Percentiles rank a stretch among this genome's conserved stretches.
Evolutionary conservation across 2,329 filamentous ascomycete genomes (phyloP).

Genomic region (Colletotrichum tamarilloi): DNA sequence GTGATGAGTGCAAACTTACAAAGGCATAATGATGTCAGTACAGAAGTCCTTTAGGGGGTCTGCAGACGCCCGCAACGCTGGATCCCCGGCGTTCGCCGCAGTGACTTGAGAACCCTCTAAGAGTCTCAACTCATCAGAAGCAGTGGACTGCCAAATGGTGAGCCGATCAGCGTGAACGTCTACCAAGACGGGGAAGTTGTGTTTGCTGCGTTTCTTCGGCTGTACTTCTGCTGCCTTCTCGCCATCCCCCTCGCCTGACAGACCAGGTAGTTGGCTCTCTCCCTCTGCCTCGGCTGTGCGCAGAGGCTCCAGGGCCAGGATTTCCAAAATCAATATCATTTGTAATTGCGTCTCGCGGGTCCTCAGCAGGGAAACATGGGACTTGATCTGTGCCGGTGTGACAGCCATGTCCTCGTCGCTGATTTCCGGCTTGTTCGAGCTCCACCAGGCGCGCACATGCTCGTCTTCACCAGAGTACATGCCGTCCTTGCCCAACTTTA

Average conservation of each 20-base stretch:
- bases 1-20: constrained; percentile 60
- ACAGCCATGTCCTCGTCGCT: constrained; percentile 57
- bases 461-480: constrained; percentile 75
- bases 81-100: constrained; percentile 47
- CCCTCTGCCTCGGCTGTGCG: constrained; percentile 52
- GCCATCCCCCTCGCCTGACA: constrained; percentile 51
- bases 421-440: constrained; percentile 61
- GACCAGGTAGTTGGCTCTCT: constrained; percentile 59
- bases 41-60: constrained; percentile 83
- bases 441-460: constrained; percentile 78
- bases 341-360: constrained; percentile 84
- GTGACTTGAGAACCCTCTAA: constrained; percentile 60
- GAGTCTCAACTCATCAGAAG: constrained; percentile 66
- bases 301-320: constrained; percentile 74
- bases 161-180: constrained; percentile 82
- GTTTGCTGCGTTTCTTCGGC: constrained; percentile 68
- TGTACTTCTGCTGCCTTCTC: constrained; percentile 46
- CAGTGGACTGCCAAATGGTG: constrained; percentile 86
- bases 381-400: constrained; percentile 66
- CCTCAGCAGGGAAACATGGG: constrained; percentile 73
- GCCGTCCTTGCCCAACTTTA: constrained; percentile 75
- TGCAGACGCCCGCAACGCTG: constrained; percentile 54
- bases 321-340: constrained; percentile 82
- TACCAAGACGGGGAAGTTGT: constrained; percentile 73
- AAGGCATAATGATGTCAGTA: constrained; percentile 82